Percentiles rank a stretch among this genome's conserved stretches.
phyloP scores from a whole-genome alignment of 805 yeast genomes.

The Starmerella apicola region DNA sequence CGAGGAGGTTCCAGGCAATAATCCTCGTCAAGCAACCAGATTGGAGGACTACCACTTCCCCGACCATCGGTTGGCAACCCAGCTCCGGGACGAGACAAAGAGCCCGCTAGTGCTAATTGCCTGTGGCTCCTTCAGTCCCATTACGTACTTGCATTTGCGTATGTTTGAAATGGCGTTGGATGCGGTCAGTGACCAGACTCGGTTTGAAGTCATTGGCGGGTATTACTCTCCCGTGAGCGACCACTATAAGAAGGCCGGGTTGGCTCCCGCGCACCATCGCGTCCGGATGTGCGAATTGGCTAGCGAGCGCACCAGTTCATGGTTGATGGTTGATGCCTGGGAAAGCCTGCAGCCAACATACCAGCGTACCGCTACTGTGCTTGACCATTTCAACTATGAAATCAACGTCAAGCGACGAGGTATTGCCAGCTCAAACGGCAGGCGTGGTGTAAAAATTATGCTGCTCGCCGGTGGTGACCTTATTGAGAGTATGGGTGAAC shows the following conservation, averaged over 20 bases:
- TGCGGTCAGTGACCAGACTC: conserved; percentile 76
- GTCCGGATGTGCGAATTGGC: conserved; percentile 98
- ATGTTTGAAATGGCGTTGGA: conserved; percentile 99
- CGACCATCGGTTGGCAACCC: conserved; percentile 65
- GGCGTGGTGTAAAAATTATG: conserved; percentile 86
- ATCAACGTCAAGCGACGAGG: conserved; percentile 87
- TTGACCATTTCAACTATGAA: conserved; percentile 94
- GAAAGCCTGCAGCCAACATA: conserved; percentile 84
- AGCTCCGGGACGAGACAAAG: conserved; percentile 59
- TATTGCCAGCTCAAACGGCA: conserved; percentile 36
- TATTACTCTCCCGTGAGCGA: conserved; percentile 87
- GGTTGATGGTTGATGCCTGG: conserved; percentile 99
- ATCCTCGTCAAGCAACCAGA: conserved; percentile 70
- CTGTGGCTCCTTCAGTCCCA: conserved; percentile 94
- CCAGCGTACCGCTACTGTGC: conserved; percentile 86
- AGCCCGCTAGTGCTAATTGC: conserved; percentile 90
- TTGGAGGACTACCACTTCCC: conserved; percentile 70
- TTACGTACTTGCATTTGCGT: conserved; percentile 84
- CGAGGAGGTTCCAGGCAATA: conserved; percentile 94
- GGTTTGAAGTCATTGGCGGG: conserved; percentile 93
- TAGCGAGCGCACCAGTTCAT: conserved; percentile 87
- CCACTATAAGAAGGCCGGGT: conserved; percentile 83
- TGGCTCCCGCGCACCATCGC: conserved; percentile 78
- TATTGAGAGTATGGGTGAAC: conserved; percentile 99
- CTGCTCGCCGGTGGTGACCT: conserved; percentile 94